These are phyloP conservation scores for Exobasidium rhododendri DNA, from an alignment of 1,284 basidiomycete genomes.

Conservation along the genomic window DNA sequence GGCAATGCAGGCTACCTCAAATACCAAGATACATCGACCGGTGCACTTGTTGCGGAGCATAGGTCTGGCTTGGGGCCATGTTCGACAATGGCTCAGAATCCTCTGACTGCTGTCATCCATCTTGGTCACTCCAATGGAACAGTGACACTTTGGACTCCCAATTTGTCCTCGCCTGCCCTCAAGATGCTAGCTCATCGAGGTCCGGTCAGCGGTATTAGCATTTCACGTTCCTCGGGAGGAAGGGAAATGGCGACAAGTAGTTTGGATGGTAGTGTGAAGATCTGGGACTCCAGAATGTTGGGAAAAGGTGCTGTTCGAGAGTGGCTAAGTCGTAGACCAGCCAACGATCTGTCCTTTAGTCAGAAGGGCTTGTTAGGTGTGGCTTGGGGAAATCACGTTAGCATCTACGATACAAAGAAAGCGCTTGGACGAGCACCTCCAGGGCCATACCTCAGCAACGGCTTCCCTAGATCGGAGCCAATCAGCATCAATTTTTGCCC, in stretches of 20 bases:
- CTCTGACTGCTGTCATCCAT: constrained; percentile 82
- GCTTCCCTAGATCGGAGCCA: constrained; percentile 60
- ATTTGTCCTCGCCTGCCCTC: constrained; percentile 83
- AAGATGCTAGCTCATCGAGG: constrained; percentile 87
- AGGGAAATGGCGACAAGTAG: constrained; percentile 88
- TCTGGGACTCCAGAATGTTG: constrained; percentile 95
- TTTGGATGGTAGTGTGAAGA: constrained; percentile 81
- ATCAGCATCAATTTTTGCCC: constrained; percentile 71
- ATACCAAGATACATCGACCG: constrained; percentile 96
- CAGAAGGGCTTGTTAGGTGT: constrained; percentile 79
- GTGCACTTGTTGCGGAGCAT: constrained; percentile 79
- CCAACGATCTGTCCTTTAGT: constrained; percentile 57
- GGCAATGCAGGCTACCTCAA: constrained; percentile 85
- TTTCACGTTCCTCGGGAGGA: constrained; percentile 72
- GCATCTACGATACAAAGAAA: constrained; percentile 60
- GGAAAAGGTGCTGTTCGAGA: constrained; percentile 72
- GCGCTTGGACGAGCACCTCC: constrained; percentile 59
- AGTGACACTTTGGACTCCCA: constrained; percentile 94
- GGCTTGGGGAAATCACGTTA: constrained; percentile 71
- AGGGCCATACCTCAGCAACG: constrained; percentile 49
- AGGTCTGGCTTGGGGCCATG: constrained; percentile 69
- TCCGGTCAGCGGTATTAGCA: constrained; percentile 74
- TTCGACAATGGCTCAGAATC: constrained; percentile 83
- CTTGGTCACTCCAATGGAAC: constrained; percentile 76
- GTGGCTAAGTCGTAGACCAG: constrained; percentile 67